Evolutionary conservation across 2,329 filamentous ascomycete species (phyloP), one percentile per base, ranked within the genome.

Genomic region (Arthroderma sp.): DNA sequence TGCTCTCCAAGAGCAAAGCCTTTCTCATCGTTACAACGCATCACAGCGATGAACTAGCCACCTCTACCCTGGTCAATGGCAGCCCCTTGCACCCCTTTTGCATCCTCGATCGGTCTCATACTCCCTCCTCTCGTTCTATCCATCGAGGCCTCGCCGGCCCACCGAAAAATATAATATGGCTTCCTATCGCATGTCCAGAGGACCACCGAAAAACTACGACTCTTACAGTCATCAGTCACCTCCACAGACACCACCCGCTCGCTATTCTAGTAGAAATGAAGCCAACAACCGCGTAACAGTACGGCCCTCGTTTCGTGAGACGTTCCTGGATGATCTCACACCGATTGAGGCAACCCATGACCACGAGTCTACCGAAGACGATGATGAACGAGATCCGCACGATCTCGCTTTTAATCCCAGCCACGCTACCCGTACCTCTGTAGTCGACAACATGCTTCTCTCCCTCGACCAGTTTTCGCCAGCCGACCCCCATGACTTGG

Each of bases 391-490:
- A 7, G 64, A 67, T 48, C 62, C 64, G 11, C 50, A 52, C 33
- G 50, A 52, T 27, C 46, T 52, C 22, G 42, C 50, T 6, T 29
- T 52, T 32, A 49, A 45, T 32, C 50, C 50, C 40, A 73, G 80
- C 49, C 78, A 85, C 60, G 78, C 85, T 50, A 85, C 84, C 36
- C 80, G 89, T 53, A 85, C 94, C 59, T 95, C 88, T 32, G 80
- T 98, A 53, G 86, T 98, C 48, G 83, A 91, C 64, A 94, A 95
- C 63, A 91, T 98, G 82, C 78, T 96, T 49, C 72, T 91, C 52
- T 94, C 88, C 36, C 80, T 98, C 51, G 89, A 94, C 64, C 83
- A 89, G 62, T 79, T 89, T 58, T 66, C 47, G 7, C 38, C 44
- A 4, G 22, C 43, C 27, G 44, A 49, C 41, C 37, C 43, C 11